Percentiles rank a stretch among this genome's conserved stretches.
These are phyloP conservation scores for Selaginella tamariscina DNA, from an alignment of 75 land plant genomes.

Conservation along the genomic window DNA sequence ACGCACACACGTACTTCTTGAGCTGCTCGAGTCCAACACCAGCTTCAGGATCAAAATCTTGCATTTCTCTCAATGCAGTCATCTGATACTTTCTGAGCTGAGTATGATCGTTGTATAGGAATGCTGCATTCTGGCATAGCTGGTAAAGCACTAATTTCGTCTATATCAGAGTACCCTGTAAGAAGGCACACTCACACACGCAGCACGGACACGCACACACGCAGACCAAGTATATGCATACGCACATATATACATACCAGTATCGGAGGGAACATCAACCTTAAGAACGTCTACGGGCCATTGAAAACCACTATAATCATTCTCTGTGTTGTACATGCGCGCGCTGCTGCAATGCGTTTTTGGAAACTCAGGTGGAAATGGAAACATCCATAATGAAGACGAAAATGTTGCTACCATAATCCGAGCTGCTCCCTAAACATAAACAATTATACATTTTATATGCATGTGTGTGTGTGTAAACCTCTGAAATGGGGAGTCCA, in stretches of 20 bases:
- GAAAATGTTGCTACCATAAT: conserved; percentile 85
- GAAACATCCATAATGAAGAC: conserved; percentile 87
- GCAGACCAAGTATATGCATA: neutral
- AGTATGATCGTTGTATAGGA: conserved; percentile 59
- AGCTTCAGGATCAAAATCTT: conserved; percentile 62
- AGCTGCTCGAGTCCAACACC: conserved; percentile 45
- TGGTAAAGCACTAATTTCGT: conserved; percentile 10
- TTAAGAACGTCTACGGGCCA: conserved; percentile 82
- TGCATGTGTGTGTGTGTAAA: no score
- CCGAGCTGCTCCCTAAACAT: conserved; percentile 75
- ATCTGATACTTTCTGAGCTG: conserved; percentile 79
- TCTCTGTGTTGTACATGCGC: conserved; percentile 5
- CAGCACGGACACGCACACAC: conserved; percentile 16
- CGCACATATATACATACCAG: conserved; percentile 27
- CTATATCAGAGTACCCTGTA: conserved; percentile 27
- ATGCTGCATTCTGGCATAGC: conserved; percentile 43
- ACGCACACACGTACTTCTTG: conserved; percentile 45
- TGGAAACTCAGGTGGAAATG: conserved; percentile 39
- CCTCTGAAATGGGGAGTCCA: conserved; percentile 95
- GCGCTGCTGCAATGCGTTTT: conserved; percentile 42
- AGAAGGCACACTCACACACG: conserved; percentile 42
- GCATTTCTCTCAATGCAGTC: conserved; percentile 73
- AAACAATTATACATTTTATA: neutral
- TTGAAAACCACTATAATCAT: conserved; percentile 24
- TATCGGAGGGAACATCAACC: conserved; percentile 60